phyloP scores from a whole-genome alignment of 257 asterid species.

The Penstemon newberryi region DNA sequence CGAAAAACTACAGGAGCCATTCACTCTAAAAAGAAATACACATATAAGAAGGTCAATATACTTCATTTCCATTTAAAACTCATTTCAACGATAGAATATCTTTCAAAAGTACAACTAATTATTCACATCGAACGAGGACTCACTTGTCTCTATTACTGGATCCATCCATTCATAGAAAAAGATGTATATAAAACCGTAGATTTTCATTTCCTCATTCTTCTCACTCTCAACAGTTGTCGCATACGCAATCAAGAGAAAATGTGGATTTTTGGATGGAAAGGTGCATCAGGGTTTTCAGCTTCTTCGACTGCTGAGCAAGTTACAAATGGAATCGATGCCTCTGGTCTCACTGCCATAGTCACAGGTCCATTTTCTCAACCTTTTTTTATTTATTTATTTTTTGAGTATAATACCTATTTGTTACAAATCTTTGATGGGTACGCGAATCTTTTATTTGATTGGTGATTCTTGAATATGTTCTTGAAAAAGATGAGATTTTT shows the following conservation, averaged over 20 bases:
- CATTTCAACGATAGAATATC: background rate
- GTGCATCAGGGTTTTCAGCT: slow-evolving; percentile 48
- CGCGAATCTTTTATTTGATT: background rate
- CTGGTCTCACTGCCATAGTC: slow-evolving; percentile 47
- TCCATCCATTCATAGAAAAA: background rate
- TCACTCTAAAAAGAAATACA: too few relatives aligned
- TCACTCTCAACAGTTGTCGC: too few relatives aligned
- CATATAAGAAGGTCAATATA: background rate
- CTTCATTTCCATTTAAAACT: background rate
- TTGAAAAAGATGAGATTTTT: background rate
- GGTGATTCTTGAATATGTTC: background rate
- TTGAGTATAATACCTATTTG: background rate
- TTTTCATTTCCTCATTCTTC: too few relatives aligned
- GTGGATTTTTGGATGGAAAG: slow-evolving; percentile 40
- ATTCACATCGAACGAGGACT: background rate
- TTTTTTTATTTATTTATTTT: background rate
- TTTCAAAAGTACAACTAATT: background rate
- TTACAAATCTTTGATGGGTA: background rate
- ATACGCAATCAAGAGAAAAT: slow-evolving; percentile 8
- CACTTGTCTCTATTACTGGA: background rate
- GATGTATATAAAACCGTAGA: background rate
- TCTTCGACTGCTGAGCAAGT: slow-evolving; percentile 44
- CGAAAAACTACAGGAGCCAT: too few relatives aligned
- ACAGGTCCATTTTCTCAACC: slow-evolving; percentile 29
- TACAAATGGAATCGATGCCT: slow-evolving; percentile 40